These are phyloP conservation scores for Paramyrothecium roridum DNA, from an alignment of 2,329 filamentous ascomycete species.

Conservation along the genomic window DNA sequence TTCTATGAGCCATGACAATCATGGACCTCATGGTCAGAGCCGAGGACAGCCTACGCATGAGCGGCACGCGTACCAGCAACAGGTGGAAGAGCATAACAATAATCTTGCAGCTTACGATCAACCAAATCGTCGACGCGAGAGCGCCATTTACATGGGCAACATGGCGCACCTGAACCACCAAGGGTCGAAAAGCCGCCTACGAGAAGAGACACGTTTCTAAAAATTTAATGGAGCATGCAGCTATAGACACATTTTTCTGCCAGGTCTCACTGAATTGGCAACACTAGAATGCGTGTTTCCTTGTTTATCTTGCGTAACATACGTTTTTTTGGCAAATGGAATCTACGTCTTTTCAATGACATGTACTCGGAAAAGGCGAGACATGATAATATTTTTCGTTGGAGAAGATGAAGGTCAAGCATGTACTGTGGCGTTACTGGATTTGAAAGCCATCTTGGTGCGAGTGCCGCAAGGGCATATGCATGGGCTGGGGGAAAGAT, in stretches of 20 bases:
- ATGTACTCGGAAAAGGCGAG: neutral
- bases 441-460: too few species aligned
- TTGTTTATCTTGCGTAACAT: too few species aligned
- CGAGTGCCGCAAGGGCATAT: neutral
- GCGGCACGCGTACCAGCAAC: slow-evolving; percentile 28
- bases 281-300: too few species aligned
- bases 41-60: slow-evolving; percentile 32
- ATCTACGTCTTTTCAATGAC: neutral
- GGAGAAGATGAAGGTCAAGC: neutral
- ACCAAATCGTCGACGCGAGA: slow-evolving; percentile 54
- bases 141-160: slow-evolving; percentile 53
- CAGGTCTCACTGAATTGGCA: too few species aligned
- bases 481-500: neutral
- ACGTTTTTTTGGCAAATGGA: neutral
- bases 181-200: slow-evolving; percentile 49
- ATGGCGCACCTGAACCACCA: slow-evolving; percentile 46
- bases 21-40: slow-evolving; percentile 11
- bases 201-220: slow-evolving; percentile 51
- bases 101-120: slow-evolving; percentile 30
- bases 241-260: slow-evolving; percentile 12
- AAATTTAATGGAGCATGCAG: slow-evolving; percentile 8
- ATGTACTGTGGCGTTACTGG: neutral
- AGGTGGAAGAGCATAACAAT: slow-evolving; percentile 17
- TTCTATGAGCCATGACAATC: slow-evolving; percentile 17
- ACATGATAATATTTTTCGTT: neutral